Evolutionary conservation across 345 rosid genomes (phyloP), one percentile per base, ranked within the genome.

Genomic region (Diplotaxis tenuifolia): DNA sequence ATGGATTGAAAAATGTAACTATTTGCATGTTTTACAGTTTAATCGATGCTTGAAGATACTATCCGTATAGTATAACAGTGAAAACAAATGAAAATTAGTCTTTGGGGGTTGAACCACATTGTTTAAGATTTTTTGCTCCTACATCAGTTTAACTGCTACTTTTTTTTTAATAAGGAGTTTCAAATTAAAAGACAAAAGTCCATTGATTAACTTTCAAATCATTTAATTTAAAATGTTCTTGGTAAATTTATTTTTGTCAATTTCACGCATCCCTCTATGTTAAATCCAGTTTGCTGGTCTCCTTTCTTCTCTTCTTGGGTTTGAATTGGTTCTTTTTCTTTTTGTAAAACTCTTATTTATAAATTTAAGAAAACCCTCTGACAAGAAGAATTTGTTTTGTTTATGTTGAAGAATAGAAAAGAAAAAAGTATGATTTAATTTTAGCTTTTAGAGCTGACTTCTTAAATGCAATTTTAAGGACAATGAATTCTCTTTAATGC

Each of bases 371-470:
- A 19, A 50, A 50, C 12, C 55, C 55, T 50, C 21, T 16, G 55
- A 19, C 55, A 50, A 50, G 10, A 50, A 49, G 27, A 12, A 22
- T 22, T 55, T 12, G 61, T 55, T 55, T 55, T 23, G 61, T 56
- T 56, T 27, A 27, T 57, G 36, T 58, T 42, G 19, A 56, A 56
- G 19, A 14, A n/a, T 3, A 14, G 14, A 56, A 25, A 14, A 12
- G 31, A 55, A 55, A 55, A 55, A 7, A 56, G 34, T 29, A 56
- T 3, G 34, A 25, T 14, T 25, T 25, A 23, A 7, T 57, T 27
- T 56, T 19, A 58, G 66, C 45, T 45, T 9, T 2, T 29, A 59
- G 21, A 70, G 31, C 56, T 58, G 28, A 45, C 74, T 45, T 69
- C 47, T 25, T 20, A 19, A 12, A 59, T 70, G 49, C 32, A 49